phyloP scores from a whole-genome alignment of 2,329 filamentous ascomycete genomes.

The Didymella sp. region DNA sequence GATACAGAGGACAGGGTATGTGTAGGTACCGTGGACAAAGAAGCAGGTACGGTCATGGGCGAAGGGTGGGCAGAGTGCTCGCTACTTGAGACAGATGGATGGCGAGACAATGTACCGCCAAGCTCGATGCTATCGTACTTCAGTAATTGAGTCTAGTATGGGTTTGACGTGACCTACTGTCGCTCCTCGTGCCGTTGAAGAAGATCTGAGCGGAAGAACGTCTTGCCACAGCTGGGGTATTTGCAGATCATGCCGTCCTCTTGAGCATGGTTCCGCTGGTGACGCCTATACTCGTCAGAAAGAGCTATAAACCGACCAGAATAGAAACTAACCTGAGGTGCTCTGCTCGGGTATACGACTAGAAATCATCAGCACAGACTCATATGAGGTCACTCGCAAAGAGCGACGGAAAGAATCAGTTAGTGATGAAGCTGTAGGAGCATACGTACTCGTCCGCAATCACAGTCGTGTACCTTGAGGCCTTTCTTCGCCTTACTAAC shows the following conservation, averaged over 20 bases:
- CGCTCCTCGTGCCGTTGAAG: slow-evolving; percentile 54
- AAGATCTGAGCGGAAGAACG: slow-evolving; percentile 55
- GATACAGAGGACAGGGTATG: slow-evolving; percentile 25
- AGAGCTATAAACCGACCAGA: not conserved
- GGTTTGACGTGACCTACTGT: slow-evolving; percentile 47
- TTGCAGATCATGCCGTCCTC: slow-evolving; percentile 52
- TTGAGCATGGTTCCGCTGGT: slow-evolving; percentile 56
- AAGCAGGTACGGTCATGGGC: slow-evolving; percentile 24
- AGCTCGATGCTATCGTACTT: slow-evolving; percentile 38
- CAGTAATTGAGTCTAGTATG: slow-evolving; percentile 4
- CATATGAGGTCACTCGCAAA: not conserved
- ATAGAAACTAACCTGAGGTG: slow-evolving; percentile 51
- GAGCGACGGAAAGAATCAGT: too few species aligned
- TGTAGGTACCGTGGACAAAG: slow-evolving; percentile 23
- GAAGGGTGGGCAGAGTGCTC: slow-evolving; percentile 32
- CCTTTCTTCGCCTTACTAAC: slow-evolving; percentile 59
- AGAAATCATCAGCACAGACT: slow-evolving; percentile 27
- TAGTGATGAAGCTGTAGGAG: not conserved
- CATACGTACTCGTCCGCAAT: slow-evolving; percentile 56
- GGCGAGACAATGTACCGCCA: slow-evolving; percentile 34
- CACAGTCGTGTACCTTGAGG: slow-evolving; percentile 54
- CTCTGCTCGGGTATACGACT: slow-evolving; percentile 58
- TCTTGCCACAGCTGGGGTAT: slow-evolving; percentile 51
- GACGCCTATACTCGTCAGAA: slow-evolving; percentile 45
- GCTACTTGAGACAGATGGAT: slow-evolving; percentile 34